These are phyloP conservation scores for Drechslera avenae DNA, from an alignment of 2,329 filamentous ascomycete species.

Conservation along the genomic window DNA sequence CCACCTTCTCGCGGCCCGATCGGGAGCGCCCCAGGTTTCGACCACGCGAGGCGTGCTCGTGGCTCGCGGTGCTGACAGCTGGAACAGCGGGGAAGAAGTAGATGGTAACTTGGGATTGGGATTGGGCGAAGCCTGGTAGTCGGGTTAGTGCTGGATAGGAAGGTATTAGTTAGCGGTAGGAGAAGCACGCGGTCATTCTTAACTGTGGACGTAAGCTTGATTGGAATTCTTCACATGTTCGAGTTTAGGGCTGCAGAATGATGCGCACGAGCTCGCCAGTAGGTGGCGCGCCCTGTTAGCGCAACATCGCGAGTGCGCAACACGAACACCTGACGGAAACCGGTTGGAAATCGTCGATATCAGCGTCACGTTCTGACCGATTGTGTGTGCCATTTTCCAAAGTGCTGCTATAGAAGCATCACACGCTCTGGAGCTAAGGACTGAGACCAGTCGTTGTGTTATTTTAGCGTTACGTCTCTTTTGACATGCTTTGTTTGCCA, in stretches of 20 bases:
- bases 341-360: too few relatives aligned
- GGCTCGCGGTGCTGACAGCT: constrained; percentile 12
- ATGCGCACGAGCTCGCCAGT: constrained; percentile 2
- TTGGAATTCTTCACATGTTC: constrained; percentile 1
- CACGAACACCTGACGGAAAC: too few relatives aligned
- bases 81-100: constrained; percentile 1
- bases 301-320: too few relatives aligned
- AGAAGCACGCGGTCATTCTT: constrained; percentile 3
- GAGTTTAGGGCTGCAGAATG: neutral
- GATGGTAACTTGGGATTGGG: constrained; percentile 4
- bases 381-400: too few relatives aligned
- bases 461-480: too few relatives aligned
- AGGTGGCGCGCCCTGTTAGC: neutral
- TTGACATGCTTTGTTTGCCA: too few relatives aligned
- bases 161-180: constrained; percentile 7
- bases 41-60: constrained; percentile 29
- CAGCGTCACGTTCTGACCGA: too few relatives aligned
- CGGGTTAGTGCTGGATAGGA: constrained; percentile 6
- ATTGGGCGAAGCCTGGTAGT: constrained; percentile 9
- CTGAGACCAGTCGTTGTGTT: too few relatives aligned
- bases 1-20: constrained; percentile 20
- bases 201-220: neutral
- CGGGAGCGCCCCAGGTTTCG: constrained; percentile 17
- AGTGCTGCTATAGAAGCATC: too few relatives aligned
- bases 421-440: too few relatives aligned